A percentile compares a stretch with the other conserved stretches of the same genome.
These are phyloP conservation scores for Thraustotheca clavata DNA, from an alignment of 352 stramenopile species.

Conservation along the genomic window DNA sequence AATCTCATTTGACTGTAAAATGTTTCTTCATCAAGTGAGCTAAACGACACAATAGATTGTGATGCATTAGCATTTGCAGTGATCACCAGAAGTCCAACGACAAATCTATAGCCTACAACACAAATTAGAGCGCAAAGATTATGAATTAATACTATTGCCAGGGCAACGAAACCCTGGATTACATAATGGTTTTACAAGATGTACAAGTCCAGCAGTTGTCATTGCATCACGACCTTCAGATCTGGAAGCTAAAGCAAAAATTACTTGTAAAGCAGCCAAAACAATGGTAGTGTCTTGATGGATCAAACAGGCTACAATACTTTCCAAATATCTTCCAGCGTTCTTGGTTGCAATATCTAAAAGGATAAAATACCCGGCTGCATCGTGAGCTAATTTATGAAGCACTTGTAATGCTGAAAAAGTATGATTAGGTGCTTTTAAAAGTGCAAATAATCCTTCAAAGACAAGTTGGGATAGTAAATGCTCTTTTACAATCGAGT, in stretches of 20 bases:
- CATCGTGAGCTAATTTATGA: constrained; percentile 6
- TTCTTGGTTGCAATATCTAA: constrained; percentile 47
- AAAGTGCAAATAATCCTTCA: neutral
- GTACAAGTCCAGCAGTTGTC: constrained; percentile 47
- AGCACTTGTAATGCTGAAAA: neutral
- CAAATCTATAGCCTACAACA: constrained; percentile 24
- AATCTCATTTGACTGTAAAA: constrained; percentile 1
- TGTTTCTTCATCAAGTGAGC: neutral
- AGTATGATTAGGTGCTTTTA: neutral
- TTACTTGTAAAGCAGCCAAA: constrained; percentile 36
- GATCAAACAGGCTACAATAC: constrained; percentile 37
- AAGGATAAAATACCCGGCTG: constrained; percentile 43
- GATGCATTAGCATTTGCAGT: constrained; percentile 30
- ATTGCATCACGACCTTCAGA: constrained; percentile 47
- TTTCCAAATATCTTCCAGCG: constrained; percentile 41
- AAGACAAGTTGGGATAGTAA: neutral
- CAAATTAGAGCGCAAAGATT: neutral
- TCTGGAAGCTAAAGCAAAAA: constrained; percentile 46
- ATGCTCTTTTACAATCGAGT: neutral
- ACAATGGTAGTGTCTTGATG: constrained; percentile 28
- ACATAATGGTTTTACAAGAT: constrained; percentile 26
- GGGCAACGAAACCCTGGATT: neutral
- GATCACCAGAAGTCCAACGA: constrained; percentile 44
- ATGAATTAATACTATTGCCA: constrained; percentile 9
- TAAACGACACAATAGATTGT: neutral